These are phyloP conservation scores for Psidium friedrichsthalianum DNA, from an alignment of 345 rosid species.

Conservation along the genomic window DNA sequence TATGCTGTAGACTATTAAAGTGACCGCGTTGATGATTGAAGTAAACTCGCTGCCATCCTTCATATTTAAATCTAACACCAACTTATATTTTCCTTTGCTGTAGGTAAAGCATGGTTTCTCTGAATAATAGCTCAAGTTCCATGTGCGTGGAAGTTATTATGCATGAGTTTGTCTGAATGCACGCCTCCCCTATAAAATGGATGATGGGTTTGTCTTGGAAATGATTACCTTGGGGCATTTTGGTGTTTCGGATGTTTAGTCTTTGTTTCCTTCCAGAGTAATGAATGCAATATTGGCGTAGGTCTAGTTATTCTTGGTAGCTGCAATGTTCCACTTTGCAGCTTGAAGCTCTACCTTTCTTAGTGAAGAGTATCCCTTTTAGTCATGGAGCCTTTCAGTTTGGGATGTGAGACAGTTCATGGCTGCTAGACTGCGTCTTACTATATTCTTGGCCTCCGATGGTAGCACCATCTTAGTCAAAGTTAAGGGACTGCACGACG, in stretches of 20 bases:
- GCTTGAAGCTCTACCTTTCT: background rate
- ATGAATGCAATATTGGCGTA: background rate
- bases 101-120: slow-evolving; percentile 38
- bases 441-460: background rate
- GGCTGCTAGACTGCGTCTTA: background rate
- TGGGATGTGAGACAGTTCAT: background rate
- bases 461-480: background rate
- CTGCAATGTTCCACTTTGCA: background rate
- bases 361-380: background rate
- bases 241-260: background rate
- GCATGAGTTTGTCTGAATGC: background rate
- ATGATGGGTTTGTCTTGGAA: background rate
- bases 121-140: slow-evolving; percentile 1
- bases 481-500: background rate
- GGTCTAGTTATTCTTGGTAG: background rate
- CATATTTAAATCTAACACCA: background rate
- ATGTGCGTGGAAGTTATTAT: background rate
- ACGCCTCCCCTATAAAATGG: background rate
- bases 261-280: background rate
- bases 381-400: background rate
- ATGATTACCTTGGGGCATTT: background rate
- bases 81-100: background rate
- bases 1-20: background rate
- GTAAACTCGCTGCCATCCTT: background rate
- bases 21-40: background rate